Conservation (phyloP, 139 green algal genomes). For the Mesostigma viride region DNA sequence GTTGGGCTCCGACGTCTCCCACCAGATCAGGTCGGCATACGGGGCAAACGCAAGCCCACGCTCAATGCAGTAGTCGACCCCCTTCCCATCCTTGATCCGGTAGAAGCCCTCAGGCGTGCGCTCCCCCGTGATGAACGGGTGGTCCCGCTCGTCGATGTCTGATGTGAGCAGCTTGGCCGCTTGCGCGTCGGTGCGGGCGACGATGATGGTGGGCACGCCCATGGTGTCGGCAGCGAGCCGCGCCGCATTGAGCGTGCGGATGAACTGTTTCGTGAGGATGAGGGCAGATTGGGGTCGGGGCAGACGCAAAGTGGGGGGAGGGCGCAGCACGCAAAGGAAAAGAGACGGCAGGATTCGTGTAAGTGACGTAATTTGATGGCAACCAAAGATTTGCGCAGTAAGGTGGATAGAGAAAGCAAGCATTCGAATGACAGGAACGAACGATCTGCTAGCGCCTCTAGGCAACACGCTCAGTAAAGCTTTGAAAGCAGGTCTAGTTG, state of each 20-base stretch:
- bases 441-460: too few species aligned
- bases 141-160: conserved; percentile 67
- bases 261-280: background rate
- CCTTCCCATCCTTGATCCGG: conserved; percentile 57
- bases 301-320: background rate
- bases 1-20: conserved; percentile 70
- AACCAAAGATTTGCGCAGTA: background rate
- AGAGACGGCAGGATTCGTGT: background rate
- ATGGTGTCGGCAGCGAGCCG: conserved; percentile 19
- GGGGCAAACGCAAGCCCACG: conserved; percentile 73
- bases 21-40: conserved; percentile 78
- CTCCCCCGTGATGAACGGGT: conserved; percentile 65
- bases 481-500: too few species aligned
- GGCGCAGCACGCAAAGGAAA: background rate
- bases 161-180: conserved; percentile 66
- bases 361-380: background rate
- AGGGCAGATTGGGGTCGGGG: background rate
- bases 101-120: conserved; percentile 76
- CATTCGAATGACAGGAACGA: conserved; percentile 28
- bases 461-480: too few species aligned
- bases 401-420: conserved; percentile 16
- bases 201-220: conserved; percentile 23
- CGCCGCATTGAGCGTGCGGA: background rate
- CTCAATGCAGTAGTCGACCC: conserved; percentile 43
- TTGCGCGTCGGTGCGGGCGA: conserved; percentile 66